A percentile compares a stretch with the other conserved stretches of the same genome.
Evolutionary conservation across 768 basidiomycete genomes (phyloP).

Genomic region (Agaricus blazei): DNA sequence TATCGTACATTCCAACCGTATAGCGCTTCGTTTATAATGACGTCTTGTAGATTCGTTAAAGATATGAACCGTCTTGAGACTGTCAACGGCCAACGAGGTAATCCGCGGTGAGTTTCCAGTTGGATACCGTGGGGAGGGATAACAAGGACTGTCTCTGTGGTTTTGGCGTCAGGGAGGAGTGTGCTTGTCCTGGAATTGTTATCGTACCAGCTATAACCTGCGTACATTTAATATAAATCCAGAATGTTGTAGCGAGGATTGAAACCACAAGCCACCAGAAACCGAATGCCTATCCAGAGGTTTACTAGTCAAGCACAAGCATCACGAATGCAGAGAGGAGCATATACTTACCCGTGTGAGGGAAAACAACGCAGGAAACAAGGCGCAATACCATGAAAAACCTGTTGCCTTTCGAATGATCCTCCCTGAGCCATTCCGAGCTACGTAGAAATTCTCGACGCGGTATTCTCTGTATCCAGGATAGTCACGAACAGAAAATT

Average conservation of each 20-base stretch:
- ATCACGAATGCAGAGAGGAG: not conserved
- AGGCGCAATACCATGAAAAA: slow-evolving; percentile 23
- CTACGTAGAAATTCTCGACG: slow-evolving; percentile 46
- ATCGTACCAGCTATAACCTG: slow-evolving; percentile 16
- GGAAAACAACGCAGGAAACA: not conserved
- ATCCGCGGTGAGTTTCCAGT: slow-evolving; percentile 63
- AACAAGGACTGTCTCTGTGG: slow-evolving; percentile 63
- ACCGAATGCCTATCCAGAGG: not conserved
- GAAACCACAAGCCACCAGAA: not conserved
- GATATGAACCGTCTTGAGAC: slow-evolving; percentile 57
- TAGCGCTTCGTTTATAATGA: slow-evolving; percentile 72
- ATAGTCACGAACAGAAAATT: slow-evolving; percentile 43
- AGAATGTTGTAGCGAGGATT: not conserved
- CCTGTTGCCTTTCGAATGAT: slow-evolving; percentile 26
- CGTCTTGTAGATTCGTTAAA: slow-evolving; percentile 44
- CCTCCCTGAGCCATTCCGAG: slow-evolving; percentile 20
- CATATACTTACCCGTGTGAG: not conserved
- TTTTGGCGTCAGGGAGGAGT: not conserved
- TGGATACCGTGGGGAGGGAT: slow-evolving; percentile 69
- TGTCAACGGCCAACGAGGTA: slow-evolving; percentile 32
- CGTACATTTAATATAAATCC: slow-evolving; percentile 1
- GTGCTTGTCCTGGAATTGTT: not conserved
- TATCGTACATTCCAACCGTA: slow-evolving; percentile 68
- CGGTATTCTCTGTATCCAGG: slow-evolving; percentile 55
- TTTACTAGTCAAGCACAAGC: not conserved